A percentile compares a stretch with the other conserved stretches of the same genome.
Conservation (phyloP, 768 basidiomycete genomes). For the Naganishia randhawae region DNA sequence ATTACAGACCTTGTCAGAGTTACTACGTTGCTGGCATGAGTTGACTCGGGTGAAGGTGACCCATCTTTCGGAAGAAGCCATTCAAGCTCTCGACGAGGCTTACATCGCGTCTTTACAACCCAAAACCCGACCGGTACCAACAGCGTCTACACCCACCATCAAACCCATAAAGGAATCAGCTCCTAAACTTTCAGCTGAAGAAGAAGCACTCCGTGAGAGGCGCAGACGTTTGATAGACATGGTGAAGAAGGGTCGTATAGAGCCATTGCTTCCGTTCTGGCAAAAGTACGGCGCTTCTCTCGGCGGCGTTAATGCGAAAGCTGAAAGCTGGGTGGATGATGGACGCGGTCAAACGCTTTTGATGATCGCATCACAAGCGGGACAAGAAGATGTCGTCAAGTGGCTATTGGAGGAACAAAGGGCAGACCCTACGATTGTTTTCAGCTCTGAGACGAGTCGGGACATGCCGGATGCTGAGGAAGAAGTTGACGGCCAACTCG, state of each 20-base stretch:
- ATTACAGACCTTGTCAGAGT: conserved; percentile 78
- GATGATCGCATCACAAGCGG: conserved; percentile 67
- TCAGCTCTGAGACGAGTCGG: conserved; percentile 51
- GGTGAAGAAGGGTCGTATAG: conserved; percentile 77
- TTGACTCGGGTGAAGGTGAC: conserved; percentile 79
- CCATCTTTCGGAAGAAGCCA: conserved; percentile 76
- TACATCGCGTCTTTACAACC: conserved; percentile 78
- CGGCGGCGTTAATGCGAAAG: conserved; percentile 60
- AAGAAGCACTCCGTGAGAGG: conserved; percentile 71
- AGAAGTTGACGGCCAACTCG: conserved; percentile 46
- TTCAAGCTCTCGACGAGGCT: conserved; percentile 80
- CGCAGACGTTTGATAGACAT: conserved; percentile 85
- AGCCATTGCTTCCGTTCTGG: conserved; percentile 75
- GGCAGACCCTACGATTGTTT: conserved; percentile 75
- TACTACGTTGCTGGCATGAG: conserved; percentile 78
- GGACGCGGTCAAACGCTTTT: conserved; percentile 62
- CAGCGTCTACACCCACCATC: conserved; percentile 53
- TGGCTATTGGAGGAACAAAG: conserved; percentile 74
- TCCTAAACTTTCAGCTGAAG: conserved; percentile 70
- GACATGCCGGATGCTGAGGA: conserved; percentile 30
- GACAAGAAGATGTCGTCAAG: conserved; percentile 68
- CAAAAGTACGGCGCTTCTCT: conserved; percentile 63
- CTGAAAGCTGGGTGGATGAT: conserved; percentile 67
- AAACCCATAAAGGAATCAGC: conserved; percentile 51
- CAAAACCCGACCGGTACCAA: conserved; percentile 59